These are phyloP conservation scores for Berberis thunbergii DNA, from an alignment of 164 flowering plant species.

Conservation along the genomic window DNA sequence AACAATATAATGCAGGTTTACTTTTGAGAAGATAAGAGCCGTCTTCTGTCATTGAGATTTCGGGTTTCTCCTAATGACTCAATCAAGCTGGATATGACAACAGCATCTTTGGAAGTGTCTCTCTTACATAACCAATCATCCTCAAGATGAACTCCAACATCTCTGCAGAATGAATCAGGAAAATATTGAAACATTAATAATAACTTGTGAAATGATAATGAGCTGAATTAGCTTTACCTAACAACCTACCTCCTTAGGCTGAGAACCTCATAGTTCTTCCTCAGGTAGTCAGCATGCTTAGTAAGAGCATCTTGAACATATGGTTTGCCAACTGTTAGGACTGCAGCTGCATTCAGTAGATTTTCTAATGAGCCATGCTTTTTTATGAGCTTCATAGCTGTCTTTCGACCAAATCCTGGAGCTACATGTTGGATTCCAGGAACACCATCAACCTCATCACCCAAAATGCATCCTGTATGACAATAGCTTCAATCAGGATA, in stretches of 20 bases:
- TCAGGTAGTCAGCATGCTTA: constrained; percentile 65
- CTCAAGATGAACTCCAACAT: too few relatives aligned
- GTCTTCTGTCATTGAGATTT: too few relatives aligned
- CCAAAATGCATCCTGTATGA: constrained; percentile 70
- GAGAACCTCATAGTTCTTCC: constrained; percentile 78
- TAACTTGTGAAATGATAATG: too few relatives aligned
- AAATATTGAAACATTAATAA: too few relatives aligned
- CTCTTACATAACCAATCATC: too few relatives aligned
- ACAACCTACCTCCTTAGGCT: constrained; percentile 54
- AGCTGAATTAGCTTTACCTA: too few relatives aligned
- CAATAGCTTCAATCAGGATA: constrained; percentile 3
- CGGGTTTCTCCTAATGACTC: too few relatives aligned
- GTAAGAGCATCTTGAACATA: constrained; percentile 85
- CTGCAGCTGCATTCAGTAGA: constrained; percentile 69
- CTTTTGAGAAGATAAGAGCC: too few relatives aligned
- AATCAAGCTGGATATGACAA: too few relatives aligned
- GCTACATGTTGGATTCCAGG: constrained; percentile 86
- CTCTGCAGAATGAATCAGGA: too few relatives aligned
- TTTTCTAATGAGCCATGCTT: constrained; percentile 83
- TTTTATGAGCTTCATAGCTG: constrained; percentile 72
- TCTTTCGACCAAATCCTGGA: constrained; percentile 90
- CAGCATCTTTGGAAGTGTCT: too few relatives aligned
- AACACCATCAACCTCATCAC: constrained; percentile 92
- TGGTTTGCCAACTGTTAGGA: constrained; percentile 73
- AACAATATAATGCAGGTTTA: too few relatives aligned